Conservation (phyloP, 1,284 basidiomycete genomes). For the Puccinia hordei region DNA sequence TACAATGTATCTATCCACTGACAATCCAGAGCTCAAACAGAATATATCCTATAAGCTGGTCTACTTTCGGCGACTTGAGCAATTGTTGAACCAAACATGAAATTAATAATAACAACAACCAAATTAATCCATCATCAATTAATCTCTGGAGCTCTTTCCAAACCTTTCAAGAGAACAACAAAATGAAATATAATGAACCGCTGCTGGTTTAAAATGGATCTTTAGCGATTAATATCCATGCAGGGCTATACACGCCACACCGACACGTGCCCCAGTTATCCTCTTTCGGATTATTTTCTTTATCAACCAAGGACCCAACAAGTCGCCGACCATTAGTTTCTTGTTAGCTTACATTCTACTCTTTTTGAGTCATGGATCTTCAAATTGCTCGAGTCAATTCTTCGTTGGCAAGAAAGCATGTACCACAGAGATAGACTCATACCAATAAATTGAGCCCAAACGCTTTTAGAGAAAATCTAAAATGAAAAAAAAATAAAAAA, state of each 20-base stretch:
- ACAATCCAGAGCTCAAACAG: too few species aligned
- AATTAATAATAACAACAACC: too few species aligned
- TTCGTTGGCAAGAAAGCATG: too few species aligned
- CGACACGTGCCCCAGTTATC: neutral
- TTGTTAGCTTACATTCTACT: neutral
- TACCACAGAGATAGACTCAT: neutral
- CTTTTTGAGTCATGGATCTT: neutral
- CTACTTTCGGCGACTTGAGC: too few species aligned
- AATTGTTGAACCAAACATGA: too few species aligned
- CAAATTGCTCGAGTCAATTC: neutral
- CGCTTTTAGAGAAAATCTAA: neutral
- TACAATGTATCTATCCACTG: too few species aligned
- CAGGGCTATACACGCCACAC: neutral
- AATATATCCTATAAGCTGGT: too few species aligned
- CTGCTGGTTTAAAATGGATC: neutral
- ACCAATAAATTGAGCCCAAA: neutral
- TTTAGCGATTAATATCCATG: neutral
- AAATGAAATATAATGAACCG: conserved; percentile 1
- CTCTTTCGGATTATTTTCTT: neutral
- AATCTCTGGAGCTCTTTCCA: too few species aligned
- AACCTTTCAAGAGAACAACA: too few species aligned
- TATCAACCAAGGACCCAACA: neutral
- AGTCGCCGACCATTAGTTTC: too few species aligned
- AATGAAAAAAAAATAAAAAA: too few species aligned
- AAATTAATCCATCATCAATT: too few species aligned